Base-by-base conservation (phyloP, 2,329 filamentous ascomycete species). In the Simplicillium sp. region DNA sequence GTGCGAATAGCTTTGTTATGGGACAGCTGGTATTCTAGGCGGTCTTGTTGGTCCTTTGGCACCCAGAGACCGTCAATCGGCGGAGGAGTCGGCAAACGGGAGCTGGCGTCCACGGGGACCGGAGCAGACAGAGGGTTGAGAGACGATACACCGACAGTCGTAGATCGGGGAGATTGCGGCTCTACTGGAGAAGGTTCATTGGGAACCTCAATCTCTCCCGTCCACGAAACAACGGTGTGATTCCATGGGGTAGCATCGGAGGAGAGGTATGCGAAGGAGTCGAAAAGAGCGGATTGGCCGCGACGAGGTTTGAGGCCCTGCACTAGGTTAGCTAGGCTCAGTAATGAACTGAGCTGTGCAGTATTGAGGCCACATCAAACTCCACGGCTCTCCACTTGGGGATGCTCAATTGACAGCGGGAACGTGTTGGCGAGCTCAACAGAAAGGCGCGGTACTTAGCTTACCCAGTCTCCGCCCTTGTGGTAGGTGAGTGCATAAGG, bases 141-240 rank as follows among this genome's bases (percentile, higher is more conserved):
- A 11, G 80, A 71, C 7, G 70, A 65, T 15, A 70, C 60, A 50
- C 69, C 59, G n/a, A 71, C 61, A 8, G 73, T 68, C 11, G 68
- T 66, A 46, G 67, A 62, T 20, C 53, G 42, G 7, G 51, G 35
- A 3, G 67, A 66, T 20, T 73, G 70, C 0, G 68, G 70, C 40
- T 63, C 61, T 14, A 70, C 67, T 2, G 71, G 64, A 5, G 69
- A 67, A 25, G 60, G 54, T 35, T 74, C 68, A 33, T 56, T 46
- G 3, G 69, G 64, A 4, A 61, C 65, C 43, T 81, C 76, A 44
- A 90, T 83, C 60, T 97, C 90, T 44, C 90, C 90, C 3, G 90
- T 95, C 90, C 90, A 97, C 36, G 87, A 89, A 40, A 97, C 85
- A 6, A 96, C 75, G 1, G 82, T 92, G 65, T 96, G 90, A 53